These are phyloP conservation scores for Suillus bovinus DNA, from an alignment of 768 basidiomycete genomes.

Conservation along the genomic window DNA sequence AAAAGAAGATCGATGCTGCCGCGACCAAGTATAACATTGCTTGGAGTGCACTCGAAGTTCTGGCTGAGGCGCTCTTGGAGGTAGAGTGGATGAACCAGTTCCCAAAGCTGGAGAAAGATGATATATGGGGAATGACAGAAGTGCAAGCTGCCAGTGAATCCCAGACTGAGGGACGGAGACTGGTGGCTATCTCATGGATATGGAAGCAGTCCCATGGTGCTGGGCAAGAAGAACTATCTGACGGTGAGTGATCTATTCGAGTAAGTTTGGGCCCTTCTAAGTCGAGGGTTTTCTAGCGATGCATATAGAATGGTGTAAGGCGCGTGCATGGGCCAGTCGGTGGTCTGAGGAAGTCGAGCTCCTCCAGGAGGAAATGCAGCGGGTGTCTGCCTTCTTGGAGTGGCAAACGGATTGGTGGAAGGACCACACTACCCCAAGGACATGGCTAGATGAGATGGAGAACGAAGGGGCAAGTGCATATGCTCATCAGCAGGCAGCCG, in stretches of 20 bases:
- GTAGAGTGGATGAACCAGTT: neutral
- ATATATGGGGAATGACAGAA: neutral
- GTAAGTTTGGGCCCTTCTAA: neutral
- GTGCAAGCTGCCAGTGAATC: neutral
- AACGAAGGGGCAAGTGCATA: neutral
- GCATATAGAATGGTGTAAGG: neutral
- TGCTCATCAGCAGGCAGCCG: neutral
- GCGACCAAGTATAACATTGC: neutral
- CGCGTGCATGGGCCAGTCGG: neutral
- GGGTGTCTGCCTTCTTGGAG: neutral
- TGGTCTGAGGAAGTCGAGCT: constrained; percentile 6
- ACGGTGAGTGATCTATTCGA: neutral
- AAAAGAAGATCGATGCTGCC: neutral
- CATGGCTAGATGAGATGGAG: neutral
- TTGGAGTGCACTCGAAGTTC: neutral
- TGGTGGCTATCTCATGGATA: constrained; percentile 1
- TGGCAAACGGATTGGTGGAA: neutral
- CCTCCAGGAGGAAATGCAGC: constrained; percentile 2
- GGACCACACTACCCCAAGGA: neutral
- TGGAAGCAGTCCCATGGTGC: neutral
- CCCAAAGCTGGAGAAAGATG: neutral
- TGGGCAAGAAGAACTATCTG: neutral
- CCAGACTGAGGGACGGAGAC: neutral
- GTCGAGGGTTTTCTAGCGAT: neutral
- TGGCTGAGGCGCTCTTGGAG: neutral